These are phyloP conservation scores for Datura wrightii DNA, from an alignment of 257 asterid species.

Conservation along the genomic window DNA sequence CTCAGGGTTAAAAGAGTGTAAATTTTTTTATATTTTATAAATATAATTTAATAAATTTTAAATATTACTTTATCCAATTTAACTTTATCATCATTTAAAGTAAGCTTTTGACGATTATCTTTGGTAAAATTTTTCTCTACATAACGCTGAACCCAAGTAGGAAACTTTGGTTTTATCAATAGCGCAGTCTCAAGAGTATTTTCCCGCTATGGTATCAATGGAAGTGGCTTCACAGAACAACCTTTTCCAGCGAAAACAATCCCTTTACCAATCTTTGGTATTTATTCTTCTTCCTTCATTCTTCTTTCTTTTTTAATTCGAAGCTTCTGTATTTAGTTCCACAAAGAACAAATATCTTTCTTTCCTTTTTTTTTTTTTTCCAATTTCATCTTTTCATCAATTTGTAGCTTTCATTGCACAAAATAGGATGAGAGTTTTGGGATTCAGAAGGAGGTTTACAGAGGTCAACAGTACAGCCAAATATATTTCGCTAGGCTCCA, in stretches of 20 bases:
- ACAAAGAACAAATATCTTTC: not conserved
- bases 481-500: conserved; percentile 91
- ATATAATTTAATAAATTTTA: too few species aligned
- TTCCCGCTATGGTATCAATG: conserved; percentile 81
- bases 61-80: too few species aligned
- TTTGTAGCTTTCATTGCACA: not conserved
- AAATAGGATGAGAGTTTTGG: conserved; percentile 73
- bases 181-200: conserved; percentile 24
- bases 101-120: too few species aligned
- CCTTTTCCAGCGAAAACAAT: conserved; percentile 65
- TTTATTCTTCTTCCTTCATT: not conserved
- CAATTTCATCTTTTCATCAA: conserved; percentile 17
- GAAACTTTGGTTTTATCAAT: too few species aligned
- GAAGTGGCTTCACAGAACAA: conserved; percentile 56
- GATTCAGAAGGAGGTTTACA: conserved; percentile 77
- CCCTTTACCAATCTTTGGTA: conserved; percentile 72
- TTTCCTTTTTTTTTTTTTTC: not conserved
- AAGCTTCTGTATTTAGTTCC: too few species aligned
- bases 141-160: too few species aligned
- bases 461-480: conserved; percentile 98
- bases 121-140: too few species aligned
- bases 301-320: not conserved
- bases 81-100: too few species aligned
- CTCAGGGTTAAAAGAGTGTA: too few species aligned
- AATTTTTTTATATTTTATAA: too few species aligned